Percentiles rank a stretch among this genome's conserved stretches.
Evolutionary conservation across 2,329 filamentous ascomycete species (phyloP).

Genomic region (Alternaria alternata): DNA sequence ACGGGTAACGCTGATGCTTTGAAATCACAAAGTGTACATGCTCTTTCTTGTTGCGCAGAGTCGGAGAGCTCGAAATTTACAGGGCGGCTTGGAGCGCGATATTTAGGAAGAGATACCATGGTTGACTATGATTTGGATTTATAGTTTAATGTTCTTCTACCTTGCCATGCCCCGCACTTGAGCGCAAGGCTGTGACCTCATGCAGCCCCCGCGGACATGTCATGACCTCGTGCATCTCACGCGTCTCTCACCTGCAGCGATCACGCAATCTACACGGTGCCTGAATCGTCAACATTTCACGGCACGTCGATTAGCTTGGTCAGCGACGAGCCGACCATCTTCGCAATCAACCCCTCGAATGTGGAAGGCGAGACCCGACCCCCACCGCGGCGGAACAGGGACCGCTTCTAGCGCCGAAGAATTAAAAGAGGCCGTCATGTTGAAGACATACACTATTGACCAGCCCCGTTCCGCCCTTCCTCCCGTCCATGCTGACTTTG

Average conservation of each 20-base stretch:
- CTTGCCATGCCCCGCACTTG: conserved; percentile 16
- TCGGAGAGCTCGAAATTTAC: neutral
- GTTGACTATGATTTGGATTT: conserved; percentile 6
- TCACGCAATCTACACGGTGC: conserved; percentile 16
- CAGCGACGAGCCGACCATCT: conserved; percentile 16
- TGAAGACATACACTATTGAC: conserved; percentile 41
- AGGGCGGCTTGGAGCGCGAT: conserved; percentile 5
- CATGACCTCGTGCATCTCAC: conserved; percentile 22
- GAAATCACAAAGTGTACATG: conserved; percentile 8
- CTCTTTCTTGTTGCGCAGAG: neutral
- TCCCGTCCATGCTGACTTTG: conserved; percentile 12
- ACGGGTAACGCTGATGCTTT: conserved; percentile 14
- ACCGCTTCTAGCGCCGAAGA: conserved; percentile 40
- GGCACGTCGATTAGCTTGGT: conserved; percentile 10
- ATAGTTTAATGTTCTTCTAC: conserved; percentile 2
- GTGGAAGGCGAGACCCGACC: conserved; percentile 32
- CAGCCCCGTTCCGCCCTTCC: conserved; percentile 18
- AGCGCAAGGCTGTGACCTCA: conserved; percentile 24
- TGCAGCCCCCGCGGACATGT: conserved; percentile 25
- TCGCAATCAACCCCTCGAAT: conserved; percentile 26
- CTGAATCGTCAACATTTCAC: conserved; percentile 3
- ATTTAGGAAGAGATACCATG: conserved; percentile 22
- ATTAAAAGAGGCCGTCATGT: conserved; percentile 42
- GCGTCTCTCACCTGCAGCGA: conserved; percentile 21
- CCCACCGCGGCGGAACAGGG: conserved; percentile 25